Evolutionary conservation across 805 yeast genomes (phyloP), one percentile per base, ranked within the genome.

Genomic region (Metschnikowia chrysomelidarum): DNA sequence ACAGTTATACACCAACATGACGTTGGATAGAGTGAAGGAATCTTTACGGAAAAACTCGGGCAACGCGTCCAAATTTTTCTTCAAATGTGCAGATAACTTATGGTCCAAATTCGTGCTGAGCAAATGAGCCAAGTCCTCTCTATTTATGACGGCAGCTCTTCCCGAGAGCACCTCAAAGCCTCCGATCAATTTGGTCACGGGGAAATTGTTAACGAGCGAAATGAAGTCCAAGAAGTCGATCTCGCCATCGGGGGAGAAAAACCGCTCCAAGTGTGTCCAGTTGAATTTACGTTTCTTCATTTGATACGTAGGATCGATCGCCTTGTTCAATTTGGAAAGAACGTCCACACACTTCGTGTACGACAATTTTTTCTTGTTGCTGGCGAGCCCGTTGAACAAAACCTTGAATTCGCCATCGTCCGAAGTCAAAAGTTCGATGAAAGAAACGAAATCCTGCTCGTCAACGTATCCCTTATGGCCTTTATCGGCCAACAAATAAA

Each of bases 401-500:
- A 79, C 56, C 38, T 72, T 67, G 49, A 66, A 67, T 51, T 74
- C 76, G 31, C 69, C 72, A 29, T 59, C 56, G 25, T 43, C 43
- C 24, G 50, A 40, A 13, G 57, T 48, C 74, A 75, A 59, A 21
- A 69, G 70, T 41, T 73, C 69, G 50, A 84, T 79, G 55, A 91
- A 85, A 27, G 73, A 71, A 32, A 76, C 62, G 83, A 95, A 91
- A 55, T 91, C 96, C 17, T 67, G 57, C 32, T 79, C 66, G 18
- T 76, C 71, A 32, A 87, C 69, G 40, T 71, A 79, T 6, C 96
- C 97, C 46, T 77, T 76, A 37, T 71, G 67, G 24, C 72, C 69
- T 40, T 76, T 76, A 62, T 91, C 98, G 11, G 95, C 87, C 18
- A 87, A 78, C 38, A 83, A 68, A 55, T 84, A 91, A 31, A 91